A percentile compares a stretch with the other conserved stretches of the same genome.
Conservation (phyloP, 1,284 basidiomycete genomes). For the Ustilago hordei region DNA sequence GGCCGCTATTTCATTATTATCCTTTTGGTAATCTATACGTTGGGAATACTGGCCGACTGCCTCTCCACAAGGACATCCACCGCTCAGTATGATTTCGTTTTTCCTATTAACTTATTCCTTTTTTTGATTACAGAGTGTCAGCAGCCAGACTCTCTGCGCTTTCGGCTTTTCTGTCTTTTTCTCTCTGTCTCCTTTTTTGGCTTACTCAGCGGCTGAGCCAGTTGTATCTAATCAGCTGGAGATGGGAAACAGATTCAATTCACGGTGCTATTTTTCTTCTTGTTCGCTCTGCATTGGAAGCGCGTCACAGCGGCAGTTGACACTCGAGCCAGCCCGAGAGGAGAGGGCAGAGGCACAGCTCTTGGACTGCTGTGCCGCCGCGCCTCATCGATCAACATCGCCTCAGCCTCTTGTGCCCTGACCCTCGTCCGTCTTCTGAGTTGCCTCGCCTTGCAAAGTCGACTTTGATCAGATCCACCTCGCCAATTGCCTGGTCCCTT, state of each 20-base stretch:
- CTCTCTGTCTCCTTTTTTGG: not conserved
- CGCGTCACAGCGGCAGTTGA: not conserved
- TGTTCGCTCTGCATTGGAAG: not conserved
- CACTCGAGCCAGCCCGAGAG: not conserved
- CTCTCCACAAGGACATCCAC: slow-evolving; percentile 1
- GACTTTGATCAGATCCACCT: not conserved
- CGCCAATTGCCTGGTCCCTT: not conserved
- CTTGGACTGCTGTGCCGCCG: slow-evolving; percentile 2
- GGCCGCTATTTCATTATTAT: not conserved
- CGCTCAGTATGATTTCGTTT: slow-evolving; percentile 5
- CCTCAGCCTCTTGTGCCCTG: not conserved
- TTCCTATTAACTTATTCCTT: not conserved
- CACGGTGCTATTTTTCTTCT: not conserved
- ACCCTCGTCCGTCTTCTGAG: not conserved
- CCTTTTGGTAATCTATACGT: not conserved
- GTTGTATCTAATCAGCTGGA: too few relatives aligned
- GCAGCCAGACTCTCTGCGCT: not conserved
- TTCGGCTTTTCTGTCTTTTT: not conserved
- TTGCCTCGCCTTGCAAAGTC: not conserved
- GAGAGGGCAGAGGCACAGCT: not conserved
- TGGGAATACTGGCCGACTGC: not conserved
- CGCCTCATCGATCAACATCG: not conserved
- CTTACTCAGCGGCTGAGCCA: too few relatives aligned
- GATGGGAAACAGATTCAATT: not conserved
- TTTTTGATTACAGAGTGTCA: too few relatives aligned